These are phyloP conservation scores for Nyctanthes arbortristis DNA, from an alignment of 257 asterid genomes.

Conservation along the genomic window DNA sequence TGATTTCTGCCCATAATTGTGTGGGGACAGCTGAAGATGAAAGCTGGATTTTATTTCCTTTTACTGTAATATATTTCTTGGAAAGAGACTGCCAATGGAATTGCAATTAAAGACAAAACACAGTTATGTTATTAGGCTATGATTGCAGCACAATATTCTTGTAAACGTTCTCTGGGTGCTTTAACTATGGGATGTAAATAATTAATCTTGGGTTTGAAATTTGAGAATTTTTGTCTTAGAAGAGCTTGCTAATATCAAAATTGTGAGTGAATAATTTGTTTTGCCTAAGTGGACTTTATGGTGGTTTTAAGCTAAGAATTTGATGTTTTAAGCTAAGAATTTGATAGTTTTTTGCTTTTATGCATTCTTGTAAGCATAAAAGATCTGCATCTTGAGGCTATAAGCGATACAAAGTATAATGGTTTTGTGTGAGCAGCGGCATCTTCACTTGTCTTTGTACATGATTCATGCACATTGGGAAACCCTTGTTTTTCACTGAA, in stretches of 20 bases:
- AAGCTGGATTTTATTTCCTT: too few relatives aligned
- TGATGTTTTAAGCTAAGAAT: neutral
- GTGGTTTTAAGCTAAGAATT: neutral
- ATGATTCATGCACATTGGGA: neutral
- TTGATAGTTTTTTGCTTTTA: neutral
- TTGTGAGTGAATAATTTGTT: neutral
- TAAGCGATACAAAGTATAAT: too few relatives aligned
- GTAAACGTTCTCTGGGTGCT: neutral
- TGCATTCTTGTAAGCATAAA: neutral
- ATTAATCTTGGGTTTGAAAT: neutral
- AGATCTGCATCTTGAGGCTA: too few relatives aligned
- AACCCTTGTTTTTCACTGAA: neutral
- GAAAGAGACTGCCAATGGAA: too few relatives aligned
- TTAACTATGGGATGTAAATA: neutral
- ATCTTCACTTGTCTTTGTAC: neutral
- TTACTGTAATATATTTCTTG: too few relatives aligned
- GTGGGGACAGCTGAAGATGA: too few relatives aligned
- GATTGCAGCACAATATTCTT: neutral
- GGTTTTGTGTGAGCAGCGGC: neutral
- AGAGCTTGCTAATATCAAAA: too few relatives aligned
- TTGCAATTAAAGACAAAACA: too few relatives aligned
- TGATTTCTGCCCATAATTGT: too few relatives aligned
- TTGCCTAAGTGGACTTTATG: neutral
- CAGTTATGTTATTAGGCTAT: too few relatives aligned
- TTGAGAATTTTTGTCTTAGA: neutral